These are phyloP conservation scores for Huntiella omanensis DNA, from an alignment of 2,329 filamentous ascomycete species.

Conservation along the genomic window DNA sequence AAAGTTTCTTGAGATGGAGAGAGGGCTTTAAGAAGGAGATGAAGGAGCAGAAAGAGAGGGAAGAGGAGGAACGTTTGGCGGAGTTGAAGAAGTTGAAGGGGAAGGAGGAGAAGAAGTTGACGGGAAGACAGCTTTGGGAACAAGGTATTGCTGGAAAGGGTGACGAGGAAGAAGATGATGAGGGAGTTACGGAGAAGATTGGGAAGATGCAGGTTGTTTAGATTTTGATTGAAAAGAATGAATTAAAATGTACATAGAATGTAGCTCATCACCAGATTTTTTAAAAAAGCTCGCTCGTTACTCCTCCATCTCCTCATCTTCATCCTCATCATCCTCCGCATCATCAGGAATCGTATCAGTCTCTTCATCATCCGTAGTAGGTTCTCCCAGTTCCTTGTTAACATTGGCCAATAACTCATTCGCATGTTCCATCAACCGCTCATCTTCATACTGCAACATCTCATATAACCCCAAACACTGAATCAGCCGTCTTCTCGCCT, in stretches of 20 bases:
- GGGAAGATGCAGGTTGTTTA: slow-evolving; percentile 51
- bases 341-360: slow-evolving; percentile 30
- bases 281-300: slow-evolving; percentile 9
- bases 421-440: slow-evolving; percentile 56
- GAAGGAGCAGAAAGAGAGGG: slow-evolving; percentile 47
- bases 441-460: slow-evolving; percentile 68
- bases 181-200: slow-evolving; percentile 33
- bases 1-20: slow-evolving; percentile 72
- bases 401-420: slow-evolving; percentile 48
- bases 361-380: slow-evolving; percentile 35
- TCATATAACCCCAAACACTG: slow-evolving; percentile 66
- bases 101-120: slow-evolving; percentile 55
- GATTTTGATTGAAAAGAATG: slow-evolving; percentile 17
- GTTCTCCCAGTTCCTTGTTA: slow-evolving; percentile 42
- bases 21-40: slow-evolving; percentile 62
- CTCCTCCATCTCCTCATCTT: slow-evolving; percentile 39
- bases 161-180: slow-evolving; percentile 47
- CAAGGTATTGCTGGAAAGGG: slow-evolving; percentile 47
- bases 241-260: not conserved
- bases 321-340: slow-evolving; percentile 27
- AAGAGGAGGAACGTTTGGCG: slow-evolving; percentile 61
- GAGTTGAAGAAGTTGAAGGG: slow-evolving; percentile 54
- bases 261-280: not conserved
- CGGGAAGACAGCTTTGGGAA: slow-evolving; percentile 64
- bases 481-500: slow-evolving; percentile 65